Evolutionary conservation across 805 yeast species (phyloP), one percentile per base, ranked within the genome.

Genomic region (Millerozyma acaciae): DNA sequence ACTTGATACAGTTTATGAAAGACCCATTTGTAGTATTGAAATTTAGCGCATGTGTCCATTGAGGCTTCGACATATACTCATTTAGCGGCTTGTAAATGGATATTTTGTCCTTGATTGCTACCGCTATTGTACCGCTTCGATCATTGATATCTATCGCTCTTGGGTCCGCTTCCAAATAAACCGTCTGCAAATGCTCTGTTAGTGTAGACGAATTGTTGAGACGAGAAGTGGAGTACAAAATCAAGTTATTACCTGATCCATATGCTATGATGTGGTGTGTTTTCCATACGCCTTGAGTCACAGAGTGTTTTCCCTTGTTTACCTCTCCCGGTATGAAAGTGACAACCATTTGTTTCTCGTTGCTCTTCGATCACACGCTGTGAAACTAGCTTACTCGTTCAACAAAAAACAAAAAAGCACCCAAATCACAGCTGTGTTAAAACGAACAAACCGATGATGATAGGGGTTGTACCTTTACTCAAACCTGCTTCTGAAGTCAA

Each of bases 301-400:
- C 72, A 1, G 86, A 63, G 43, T 73, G 74, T 9, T 64, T 66
- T 1, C 74, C 53, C 28, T 65, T 57, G 52, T 80, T 83, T 13
- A 93, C 93, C 51, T 84, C 85, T 2, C 97, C 97, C 2, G 96
- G 96, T 28, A 85, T 75, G 49, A 84, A 80, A 37, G 76, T 76
- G 34, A 84, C 55, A 4, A 82, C 65, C 87, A 81, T 78, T 26
- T 22, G 15, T 28, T 25, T 20, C 22, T 20, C 9, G 8, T 20
- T n/a, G n/a, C n/a, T n/a, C n/a, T n/a, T n/a, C n/a, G n/a, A n/a
- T n/a, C n/a, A n/a, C n/a, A n/a, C n/a, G n/a, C n/a, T n/a, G n/a
- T n/a, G n/a, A n/a, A n/a, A n/a, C n/a, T n/a, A n/a, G n/a, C n/a
- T n/a, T n/a, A n/a, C n/a, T n/a, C n/a, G n/a, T n/a, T n/a, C n/a